Percentiles rank a stretch among this genome's conserved stretches.
Evolutionary conservation across 2,329 filamentous ascomycete genomes (phyloP).

Genomic region (Hortaea werneckii): DNA sequence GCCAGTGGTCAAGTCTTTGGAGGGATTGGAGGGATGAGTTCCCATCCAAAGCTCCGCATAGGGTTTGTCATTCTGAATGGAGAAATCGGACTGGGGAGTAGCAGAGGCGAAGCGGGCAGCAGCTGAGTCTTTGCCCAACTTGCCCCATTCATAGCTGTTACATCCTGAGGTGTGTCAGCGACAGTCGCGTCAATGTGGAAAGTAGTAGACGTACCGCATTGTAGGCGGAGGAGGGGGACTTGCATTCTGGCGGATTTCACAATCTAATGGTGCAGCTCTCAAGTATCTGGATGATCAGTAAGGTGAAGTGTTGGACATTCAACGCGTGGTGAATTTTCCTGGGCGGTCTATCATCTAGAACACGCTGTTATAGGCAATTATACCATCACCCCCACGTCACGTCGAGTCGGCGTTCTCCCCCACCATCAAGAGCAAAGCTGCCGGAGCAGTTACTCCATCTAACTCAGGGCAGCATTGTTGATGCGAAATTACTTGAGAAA

Average conservation of each 20-base stretch:
- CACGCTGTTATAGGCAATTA: too few species aligned
- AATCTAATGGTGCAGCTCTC: too few species aligned
- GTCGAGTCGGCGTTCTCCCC: too few species aligned
- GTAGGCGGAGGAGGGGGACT: slow-evolving; percentile 73
- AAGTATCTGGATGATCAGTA: too few species aligned
- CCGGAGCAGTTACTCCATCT: too few species aligned
- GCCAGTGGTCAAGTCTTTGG: slow-evolving; percentile 75
- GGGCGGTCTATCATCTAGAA: too few species aligned
- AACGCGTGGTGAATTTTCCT: too few species aligned
- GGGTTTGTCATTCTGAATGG: slow-evolving; percentile 74
- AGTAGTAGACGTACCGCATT: slow-evolving; percentile 48
- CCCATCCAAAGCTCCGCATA: slow-evolving; percentile 99
- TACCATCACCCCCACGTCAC: too few species aligned
- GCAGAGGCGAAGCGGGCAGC: slow-evolving; percentile 84
- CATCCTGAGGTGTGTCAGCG: slow-evolving; percentile 50
- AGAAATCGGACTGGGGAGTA: slow-evolving; percentile 64
- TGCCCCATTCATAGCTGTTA: slow-evolving; percentile 99
- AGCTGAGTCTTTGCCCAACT: slow-evolving; percentile 76
- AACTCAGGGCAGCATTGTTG: too few species aligned
- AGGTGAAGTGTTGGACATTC: too few species aligned
- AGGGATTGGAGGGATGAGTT: slow-evolving; percentile 90
- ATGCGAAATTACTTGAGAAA: too few species aligned
- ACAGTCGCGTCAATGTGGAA: not conserved
- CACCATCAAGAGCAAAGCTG: too few species aligned
- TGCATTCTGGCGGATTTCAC: slow-evolving; percentile 43